Evolutionary conservation across 164 flowering plant species (phyloP).

Genomic region (Tetrastigma voinierianum): DNA sequence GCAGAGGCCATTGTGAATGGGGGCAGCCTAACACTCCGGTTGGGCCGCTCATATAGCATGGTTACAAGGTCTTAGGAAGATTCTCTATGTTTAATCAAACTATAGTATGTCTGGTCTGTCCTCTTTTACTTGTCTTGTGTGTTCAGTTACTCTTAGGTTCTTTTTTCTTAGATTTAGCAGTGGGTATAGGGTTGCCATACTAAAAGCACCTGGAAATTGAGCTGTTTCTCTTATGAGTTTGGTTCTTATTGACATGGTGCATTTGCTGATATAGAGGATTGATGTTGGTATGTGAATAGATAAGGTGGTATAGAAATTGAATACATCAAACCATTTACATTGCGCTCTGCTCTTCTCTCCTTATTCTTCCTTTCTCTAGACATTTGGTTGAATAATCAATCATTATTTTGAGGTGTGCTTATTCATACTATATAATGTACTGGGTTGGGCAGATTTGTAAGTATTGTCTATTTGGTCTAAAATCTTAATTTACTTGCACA

Average conservation of each 20-base stretch:
- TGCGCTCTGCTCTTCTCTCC: background rate
- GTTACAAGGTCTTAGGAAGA: constrained; percentile 51
- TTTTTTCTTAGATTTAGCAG: constrained; percentile 27
- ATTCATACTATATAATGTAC: too few relatives aligned
- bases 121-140: constrained; percentile 22
- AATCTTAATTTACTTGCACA: too few relatives aligned
- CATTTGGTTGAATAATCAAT: background rate
- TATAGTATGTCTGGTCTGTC: constrained; percentile 27
- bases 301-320: constrained; percentile 51
- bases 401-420: too few relatives aligned
- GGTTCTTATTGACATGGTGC: constrained; percentile 37
- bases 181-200: constrained; percentile 36
- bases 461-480: too few relatives aligned
- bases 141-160: constrained; percentile 18
- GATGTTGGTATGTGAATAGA: constrained; percentile 61
- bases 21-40: constrained; percentile 39
- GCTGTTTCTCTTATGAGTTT: constrained; percentile 31
- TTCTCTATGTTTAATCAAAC: constrained; percentile 11
- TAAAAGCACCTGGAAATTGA: constrained; percentile 29
- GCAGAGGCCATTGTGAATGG: constrained; percentile 39
- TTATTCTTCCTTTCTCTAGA: background rate
- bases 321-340: constrained; percentile 34
- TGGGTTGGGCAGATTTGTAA: background rate
- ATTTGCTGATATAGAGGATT: constrained; percentile 53
- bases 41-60: constrained; percentile 84